Conservation (phyloP, 768 basidiomycete genomes). For the Brasilioporus rufonigricans region DNA sequence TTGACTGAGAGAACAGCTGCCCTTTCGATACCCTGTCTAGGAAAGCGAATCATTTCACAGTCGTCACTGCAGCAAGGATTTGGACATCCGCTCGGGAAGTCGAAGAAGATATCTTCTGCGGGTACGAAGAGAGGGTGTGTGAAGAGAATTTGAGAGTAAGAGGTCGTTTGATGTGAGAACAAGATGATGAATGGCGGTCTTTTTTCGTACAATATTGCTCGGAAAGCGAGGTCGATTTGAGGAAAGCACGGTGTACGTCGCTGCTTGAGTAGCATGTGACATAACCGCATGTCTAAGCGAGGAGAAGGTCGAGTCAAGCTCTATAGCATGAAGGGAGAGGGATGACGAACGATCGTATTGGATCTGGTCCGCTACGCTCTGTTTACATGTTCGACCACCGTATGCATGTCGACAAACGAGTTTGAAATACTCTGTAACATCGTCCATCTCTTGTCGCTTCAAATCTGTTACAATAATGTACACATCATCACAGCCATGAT, state of each 20-base stretch:
- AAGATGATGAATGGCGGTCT: constrained; percentile 73
- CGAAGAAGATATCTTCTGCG: constrained; percentile 67
- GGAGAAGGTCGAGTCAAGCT: constrained; percentile 4
- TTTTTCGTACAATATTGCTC: constrained; percentile 75
- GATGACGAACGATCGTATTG: constrained; percentile 63
- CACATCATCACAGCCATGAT: constrained; percentile 74
- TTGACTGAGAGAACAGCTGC: constrained; percentile 65
- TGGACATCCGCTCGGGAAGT: constrained; percentile 77
- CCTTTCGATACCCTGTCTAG: constrained; percentile 57
- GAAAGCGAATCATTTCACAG: constrained; percentile 81
- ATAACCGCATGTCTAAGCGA: constrained; percentile 58
- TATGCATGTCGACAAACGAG: constrained; percentile 66
- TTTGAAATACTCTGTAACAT: constrained; percentile 76
- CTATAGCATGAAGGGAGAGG: neutral
- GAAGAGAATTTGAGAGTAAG: constrained; percentile 81
- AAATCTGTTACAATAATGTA: constrained; percentile 78
- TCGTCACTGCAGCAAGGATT: constrained; percentile 79
- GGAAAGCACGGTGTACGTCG: constrained; percentile 79
- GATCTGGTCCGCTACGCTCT: constrained; percentile 63
- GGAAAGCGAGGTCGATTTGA: constrained; percentile 75
- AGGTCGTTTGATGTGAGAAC: constrained; percentile 78
- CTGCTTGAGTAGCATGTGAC: constrained; percentile 63
- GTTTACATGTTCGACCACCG: constrained; percentile 57
- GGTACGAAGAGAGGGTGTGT: constrained; percentile 70
- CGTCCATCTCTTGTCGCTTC: constrained; percentile 79